Evolutionary conservation across 352 stramenopile species (phyloP).

Genomic region (Globisporangium nagaii): DNA sequence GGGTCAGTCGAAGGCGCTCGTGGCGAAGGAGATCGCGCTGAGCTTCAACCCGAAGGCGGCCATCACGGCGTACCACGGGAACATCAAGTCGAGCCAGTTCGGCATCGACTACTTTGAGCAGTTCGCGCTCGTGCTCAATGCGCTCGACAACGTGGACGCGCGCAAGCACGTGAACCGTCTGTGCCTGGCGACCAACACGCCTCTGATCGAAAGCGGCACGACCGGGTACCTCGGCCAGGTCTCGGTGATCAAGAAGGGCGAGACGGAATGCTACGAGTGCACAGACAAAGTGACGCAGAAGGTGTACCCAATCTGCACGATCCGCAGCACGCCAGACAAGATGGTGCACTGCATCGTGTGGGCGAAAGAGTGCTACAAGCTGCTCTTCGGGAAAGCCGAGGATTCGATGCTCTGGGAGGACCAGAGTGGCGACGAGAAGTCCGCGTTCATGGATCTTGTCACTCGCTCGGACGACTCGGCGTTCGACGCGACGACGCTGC

Average conservation of each 20-base stretch:
- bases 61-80: conserved; percentile 95
- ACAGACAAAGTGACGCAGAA: conserved; percentile 93
- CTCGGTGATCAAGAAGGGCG: conserved; percentile 94
- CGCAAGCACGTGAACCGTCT: conserved; percentile 98
- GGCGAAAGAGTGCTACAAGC: conserved; percentile 91
- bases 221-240: conserved; percentile 98
- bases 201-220: conserved; percentile 97
- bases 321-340: conserved; percentile 98
- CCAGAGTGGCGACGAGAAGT: conserved; percentile 73
- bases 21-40: conserved; percentile 72
- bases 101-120: conserved; percentile 94
- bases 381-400: conserved; percentile 77
- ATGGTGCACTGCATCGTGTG: conserved; percentile 99
- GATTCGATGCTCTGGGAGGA: conserved; percentile 96
- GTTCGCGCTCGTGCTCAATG: conserved; percentile 99
- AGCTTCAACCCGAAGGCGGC: conserved; percentile 87
- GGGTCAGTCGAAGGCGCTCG: conserved; percentile 94
- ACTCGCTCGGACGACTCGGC: conserved; percentile 36
- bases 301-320: conserved; percentile 99
- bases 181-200: conserved; percentile 87
- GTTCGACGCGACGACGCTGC: conserved; percentile 34
- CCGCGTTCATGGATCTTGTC: conserved; percentile 77
- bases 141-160: conserved; percentile 99
- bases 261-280: conserved; percentile 99
- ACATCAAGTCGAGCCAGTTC: conserved; percentile 93